Evolutionary conservation across 768 basidiomycete species (phyloP), one percentile per base, ranked within the genome.

Genomic region (Boletales sp.): DNA sequence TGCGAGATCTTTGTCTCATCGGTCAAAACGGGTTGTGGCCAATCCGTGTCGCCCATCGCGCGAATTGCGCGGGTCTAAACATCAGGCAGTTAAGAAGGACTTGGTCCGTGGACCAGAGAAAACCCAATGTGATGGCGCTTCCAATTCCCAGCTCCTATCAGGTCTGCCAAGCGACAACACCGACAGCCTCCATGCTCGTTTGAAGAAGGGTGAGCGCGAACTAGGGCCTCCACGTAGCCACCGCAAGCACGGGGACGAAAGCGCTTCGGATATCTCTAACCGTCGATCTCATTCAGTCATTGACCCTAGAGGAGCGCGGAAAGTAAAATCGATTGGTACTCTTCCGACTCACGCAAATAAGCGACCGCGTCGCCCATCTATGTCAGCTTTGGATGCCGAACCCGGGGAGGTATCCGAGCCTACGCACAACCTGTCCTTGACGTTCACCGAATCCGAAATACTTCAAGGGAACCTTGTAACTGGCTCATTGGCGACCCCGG

Each of bases 11-110:
- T 4, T 46, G 13, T 44, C 47, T 19, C 54, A 51, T 41, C 53
- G 43, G 19, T 37, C 53, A 21, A 61, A 58, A 32, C 53, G 59
- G 34, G 9, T 45, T 24, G 41, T 50, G 21, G 21, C 58, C 38
- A 29, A 49, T 35, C 38, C 43, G 34, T 36, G 31, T 42, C 39
- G n/a, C 14, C 54, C 32, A 36, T 14, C 47, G 13, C 29, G 11
- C 24, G 42, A 34, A 10, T 15, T 36, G 18, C 15, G 11, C 12
- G 44, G 11, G 44, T 36, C 24, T 27, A 21, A 32, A 8, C 14
- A 27, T 15, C 40, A 29, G 15, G 24, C 15, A 19, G 32, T 45
- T 24, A 29, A 35, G 50, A 30, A 18, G 17, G 36, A 4, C 30
- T 43, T 15, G 12, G 5, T 31, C 4, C 45, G 29, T 24, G 30